Percentiles rank a stretch among this genome's conserved stretches.
phyloP scores from a whole-genome alignment of 805 yeast genomes.

The Sporopachydermia lactativora region DNA sequence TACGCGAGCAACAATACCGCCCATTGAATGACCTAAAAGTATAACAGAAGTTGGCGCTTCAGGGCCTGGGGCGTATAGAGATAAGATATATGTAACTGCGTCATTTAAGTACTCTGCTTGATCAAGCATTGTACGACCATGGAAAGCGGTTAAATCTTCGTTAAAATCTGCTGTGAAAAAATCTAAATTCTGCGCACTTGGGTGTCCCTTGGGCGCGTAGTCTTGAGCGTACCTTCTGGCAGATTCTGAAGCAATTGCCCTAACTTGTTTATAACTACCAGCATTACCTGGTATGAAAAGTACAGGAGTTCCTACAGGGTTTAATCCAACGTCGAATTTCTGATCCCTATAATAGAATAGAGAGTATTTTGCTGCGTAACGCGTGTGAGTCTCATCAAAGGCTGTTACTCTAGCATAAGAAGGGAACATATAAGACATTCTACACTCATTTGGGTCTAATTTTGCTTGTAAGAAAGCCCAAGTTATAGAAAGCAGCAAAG shows the following conservation, averaged over 20 bases:
- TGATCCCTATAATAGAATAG: conserved; percentile 80
- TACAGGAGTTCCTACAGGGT: conserved; percentile 75
- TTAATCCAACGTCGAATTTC: conserved; percentile 21
- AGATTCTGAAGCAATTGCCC: conserved; percentile 82
- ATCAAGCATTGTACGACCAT: conserved; percentile 83
- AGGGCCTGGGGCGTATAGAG: conserved; percentile 46
- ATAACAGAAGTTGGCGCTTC: conserved; percentile 69
- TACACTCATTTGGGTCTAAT: conserved; percentile 28
- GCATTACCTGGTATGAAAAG: conserved; percentile 96
- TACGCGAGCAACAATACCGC: conserved; percentile 86
- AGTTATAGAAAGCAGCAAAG: conserved; percentile 6
- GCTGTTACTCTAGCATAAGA: conserved; percentile 63
- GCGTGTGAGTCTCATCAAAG: conserved; percentile 56
- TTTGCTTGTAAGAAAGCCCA: conserved; percentile 6
- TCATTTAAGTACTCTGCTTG: conserved; percentile 91
- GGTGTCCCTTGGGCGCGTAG: conserved; percentile 15
- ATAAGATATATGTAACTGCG: conserved; percentile 64
- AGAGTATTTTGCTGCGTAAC: conserved; percentile 71
- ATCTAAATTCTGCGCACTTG: conserved; percentile 50
- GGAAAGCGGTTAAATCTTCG: conserved; percentile 93
- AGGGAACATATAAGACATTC: conserved; percentile 68
- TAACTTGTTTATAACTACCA: conserved; percentile 78
- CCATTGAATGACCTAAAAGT: conserved; percentile 89
- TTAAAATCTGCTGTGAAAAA: conserved; percentile 89
- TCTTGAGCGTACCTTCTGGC: conserved; percentile 38